These are phyloP conservation scores for Helichrysum umbraculigerum DNA, from an alignment of 129 eudicot genomes.

Conservation along the genomic window DNA sequence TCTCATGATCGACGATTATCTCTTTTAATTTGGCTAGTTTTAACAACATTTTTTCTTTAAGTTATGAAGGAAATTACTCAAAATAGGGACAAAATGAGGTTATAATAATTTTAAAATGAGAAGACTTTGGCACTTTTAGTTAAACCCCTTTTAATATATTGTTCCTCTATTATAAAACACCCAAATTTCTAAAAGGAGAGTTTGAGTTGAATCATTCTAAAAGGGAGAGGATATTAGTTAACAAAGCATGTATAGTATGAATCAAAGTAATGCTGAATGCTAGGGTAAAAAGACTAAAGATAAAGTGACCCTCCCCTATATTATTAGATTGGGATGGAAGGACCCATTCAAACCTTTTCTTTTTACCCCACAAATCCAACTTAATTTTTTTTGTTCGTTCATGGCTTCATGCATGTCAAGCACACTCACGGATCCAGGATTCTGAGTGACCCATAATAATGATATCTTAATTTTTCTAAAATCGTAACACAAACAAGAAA, in stretches of 20 bases:
- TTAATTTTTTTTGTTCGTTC: not conserved
- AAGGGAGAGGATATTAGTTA: slow-evolving; percentile 36
- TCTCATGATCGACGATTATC: not conserved
- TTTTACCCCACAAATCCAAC: slow-evolving; percentile 42
- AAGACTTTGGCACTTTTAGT: slow-evolving; percentile 51
- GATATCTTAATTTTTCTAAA: too few relatives aligned
- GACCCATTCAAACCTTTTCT: slow-evolving; percentile 27
- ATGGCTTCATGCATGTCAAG: not conserved
- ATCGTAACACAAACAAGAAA: too few relatives aligned
- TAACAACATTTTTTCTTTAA: not conserved
- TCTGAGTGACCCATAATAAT: too few relatives aligned
- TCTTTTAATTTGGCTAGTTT: not conserved
- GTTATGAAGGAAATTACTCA: not conserved
- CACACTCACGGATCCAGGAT: too few relatives aligned
- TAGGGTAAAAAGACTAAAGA: slow-evolving; percentile 46
- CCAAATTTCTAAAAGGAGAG: slow-evolving; percentile 62
- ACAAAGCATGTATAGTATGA: slow-evolving; percentile 16
- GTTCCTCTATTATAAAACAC: slow-evolving; percentile 59
- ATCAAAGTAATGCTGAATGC: slow-evolving; percentile 26
- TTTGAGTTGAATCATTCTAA: slow-evolving; percentile 49
- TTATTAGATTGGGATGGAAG: slow-evolving; percentile 11
- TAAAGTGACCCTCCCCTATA: slow-evolving; percentile 26
- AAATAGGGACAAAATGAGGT: slow-evolving; percentile 21
- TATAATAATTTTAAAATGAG: slow-evolving; percentile 1
- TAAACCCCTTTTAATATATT: slow-evolving; percentile 37